Conservation (phyloP, 2,329 filamentous ascomycete genomes). For the Cadophora luteo-olivacea region DNA sequence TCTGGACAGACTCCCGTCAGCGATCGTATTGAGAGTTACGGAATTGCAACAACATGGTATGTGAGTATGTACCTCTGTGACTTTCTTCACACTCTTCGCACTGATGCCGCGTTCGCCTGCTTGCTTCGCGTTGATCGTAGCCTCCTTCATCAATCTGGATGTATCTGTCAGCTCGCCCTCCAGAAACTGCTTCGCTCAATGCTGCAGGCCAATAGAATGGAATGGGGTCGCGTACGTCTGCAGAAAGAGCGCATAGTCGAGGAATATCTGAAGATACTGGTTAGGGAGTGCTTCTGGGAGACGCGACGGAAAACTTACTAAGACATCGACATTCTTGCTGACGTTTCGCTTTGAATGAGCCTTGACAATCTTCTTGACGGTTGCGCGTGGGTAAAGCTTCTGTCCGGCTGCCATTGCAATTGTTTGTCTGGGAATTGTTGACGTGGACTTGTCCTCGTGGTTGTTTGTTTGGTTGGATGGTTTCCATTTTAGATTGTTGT, state of each 20-base stretch:
- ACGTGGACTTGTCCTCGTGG: not conserved
- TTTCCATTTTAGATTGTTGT: not conserved
- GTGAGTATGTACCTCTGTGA: constrained; percentile 67
- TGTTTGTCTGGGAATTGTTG: not conserved
- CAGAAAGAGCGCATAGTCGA: constrained; percentile 86
- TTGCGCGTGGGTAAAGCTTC: constrained; percentile 83
- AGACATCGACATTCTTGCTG: constrained; percentile 85
- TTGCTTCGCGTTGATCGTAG: constrained; percentile 76
- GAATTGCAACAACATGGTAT: not conserved
- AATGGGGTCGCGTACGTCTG: constrained; percentile 55
- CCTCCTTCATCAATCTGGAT: constrained; percentile 77
- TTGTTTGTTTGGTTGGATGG: not conserved
- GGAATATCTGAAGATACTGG: constrained; percentile 69
- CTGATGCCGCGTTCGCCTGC: constrained; percentile 75
- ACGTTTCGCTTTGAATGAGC: constrained; percentile 82
- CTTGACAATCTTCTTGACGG: constrained; percentile 88
- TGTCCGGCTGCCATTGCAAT: constrained; percentile 54
- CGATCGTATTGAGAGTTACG: not conserved
- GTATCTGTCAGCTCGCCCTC: constrained; percentile 27
- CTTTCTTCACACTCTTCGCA: constrained; percentile 78
- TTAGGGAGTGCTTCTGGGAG: constrained; percentile 23
- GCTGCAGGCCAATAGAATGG: not conserved
- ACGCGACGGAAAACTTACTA: constrained; percentile 59
- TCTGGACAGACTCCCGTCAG: not conserved
- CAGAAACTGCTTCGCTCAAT: not conserved